Percentiles rank a stretch among this genome's conserved stretches.
Evolutionary conservation across 139 green algal genomes (phyloP).

Genomic region (Microglena sp.): DNA sequence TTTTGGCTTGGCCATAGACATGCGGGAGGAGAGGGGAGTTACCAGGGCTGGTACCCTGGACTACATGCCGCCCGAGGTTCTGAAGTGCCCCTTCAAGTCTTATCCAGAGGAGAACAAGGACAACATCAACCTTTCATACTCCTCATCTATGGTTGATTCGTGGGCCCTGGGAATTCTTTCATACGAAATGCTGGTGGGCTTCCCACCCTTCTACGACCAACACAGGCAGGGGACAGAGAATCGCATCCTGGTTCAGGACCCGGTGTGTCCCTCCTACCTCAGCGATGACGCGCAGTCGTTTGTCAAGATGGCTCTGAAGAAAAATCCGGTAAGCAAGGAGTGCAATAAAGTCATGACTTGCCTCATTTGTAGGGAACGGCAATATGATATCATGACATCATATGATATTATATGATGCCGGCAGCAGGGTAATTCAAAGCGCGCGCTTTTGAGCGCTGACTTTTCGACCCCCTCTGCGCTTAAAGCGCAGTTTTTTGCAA

Average conservation of each 20-base stretch:
- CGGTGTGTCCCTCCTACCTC: slow-evolving; percentile 17
- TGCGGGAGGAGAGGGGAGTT: slow-evolving; percentile 38
- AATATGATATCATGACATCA: no score
- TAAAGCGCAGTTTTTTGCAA: no score
- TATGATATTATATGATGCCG: no score
- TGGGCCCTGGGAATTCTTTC: slow-evolving; percentile 80
- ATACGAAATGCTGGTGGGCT: slow-evolving; percentile 76
- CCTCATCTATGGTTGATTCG: slow-evolving; percentile 7
- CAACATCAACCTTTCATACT: neutral
- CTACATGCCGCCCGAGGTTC: slow-evolving; percentile 38
- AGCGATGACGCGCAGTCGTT: slow-evolving; percentile 21
- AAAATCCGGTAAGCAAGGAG: slow-evolving; percentile 35
- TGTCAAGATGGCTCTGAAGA: slow-evolving; percentile 29
- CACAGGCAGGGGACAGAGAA: slow-evolving; percentile 28
- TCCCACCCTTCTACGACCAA: slow-evolving; percentile 67
- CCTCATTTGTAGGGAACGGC: no score
- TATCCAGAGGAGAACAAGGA: slow-evolving; percentile 48
- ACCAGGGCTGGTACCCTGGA: slow-evolving; percentile 50
- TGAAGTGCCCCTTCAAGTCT: slow-evolving; percentile 53
- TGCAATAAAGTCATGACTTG: no score
- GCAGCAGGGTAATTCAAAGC: no score
- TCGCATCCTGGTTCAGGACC: slow-evolving; percentile 22
- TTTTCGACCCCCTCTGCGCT: no score
- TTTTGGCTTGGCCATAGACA: slow-evolving; percentile 51
- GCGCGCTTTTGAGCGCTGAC: no score